Evolutionary conservation across 2,329 filamentous ascomycete species (phyloP).

Genomic region (Sordariomycetes sp.): DNA sequence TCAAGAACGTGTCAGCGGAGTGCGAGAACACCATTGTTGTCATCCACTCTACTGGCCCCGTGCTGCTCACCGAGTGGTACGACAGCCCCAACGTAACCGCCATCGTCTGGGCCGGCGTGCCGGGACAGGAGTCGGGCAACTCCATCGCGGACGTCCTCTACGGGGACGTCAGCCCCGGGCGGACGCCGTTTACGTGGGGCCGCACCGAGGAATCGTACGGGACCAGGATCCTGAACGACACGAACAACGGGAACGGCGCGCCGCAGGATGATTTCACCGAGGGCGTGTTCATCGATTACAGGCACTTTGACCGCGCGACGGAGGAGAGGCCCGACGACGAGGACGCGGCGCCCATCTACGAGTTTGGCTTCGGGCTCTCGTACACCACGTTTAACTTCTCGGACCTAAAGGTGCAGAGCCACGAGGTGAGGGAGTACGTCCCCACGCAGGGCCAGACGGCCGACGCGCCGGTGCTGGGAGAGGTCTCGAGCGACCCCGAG

Average conservation of each 20-base stretch:
- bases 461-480: conserved; percentile 46
- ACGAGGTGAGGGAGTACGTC: conserved; percentile 34
- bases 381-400: conserved; percentile 72
- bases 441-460: conserved; percentile 48
- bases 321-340: conserved; percentile 16
- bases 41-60: conserved; percentile 73
- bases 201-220: conserved; percentile 54
- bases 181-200: conserved; percentile 72
- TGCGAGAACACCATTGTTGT: conserved; percentile 88
- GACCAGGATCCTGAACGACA: conserved; percentile 49
- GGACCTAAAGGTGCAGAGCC: conserved; percentile 44
- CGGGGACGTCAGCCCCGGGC: conserved; percentile 65
- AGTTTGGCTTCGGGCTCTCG: conserved; percentile 69
- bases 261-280: conserved; percentile 66
- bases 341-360: conserved; percentile 55
- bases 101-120: conserved; percentile 70
- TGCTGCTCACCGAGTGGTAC: conserved; percentile 63
- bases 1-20: conserved; percentile 63
- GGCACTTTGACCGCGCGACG: conserved; percentile 51
- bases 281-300: conserved; percentile 63
- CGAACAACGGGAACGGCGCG: conserved; percentile 52
- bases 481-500: conserved; percentile 45
- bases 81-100: conserved; percentile 68
- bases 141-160: conserved; percentile 73
- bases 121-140: conserved; percentile 75